Evolutionary conservation across 805 yeast genomes (phyloP).

Genomic region (Grigorovia yakushimaensis): DNA sequence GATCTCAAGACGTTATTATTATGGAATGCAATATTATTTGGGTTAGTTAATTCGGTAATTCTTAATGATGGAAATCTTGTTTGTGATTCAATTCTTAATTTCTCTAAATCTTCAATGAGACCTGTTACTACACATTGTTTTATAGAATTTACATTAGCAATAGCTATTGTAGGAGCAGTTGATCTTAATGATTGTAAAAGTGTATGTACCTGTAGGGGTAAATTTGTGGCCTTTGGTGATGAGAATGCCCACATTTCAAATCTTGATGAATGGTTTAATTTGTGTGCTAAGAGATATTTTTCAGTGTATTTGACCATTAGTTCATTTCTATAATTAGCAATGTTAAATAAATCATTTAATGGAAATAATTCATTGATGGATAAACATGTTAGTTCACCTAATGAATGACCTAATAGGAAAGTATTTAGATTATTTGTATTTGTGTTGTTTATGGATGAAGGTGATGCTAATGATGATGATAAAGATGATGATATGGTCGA

Average conservation of each 20-base stretch:
- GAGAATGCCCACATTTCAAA: slow-evolving; percentile 29
- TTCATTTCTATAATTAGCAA: slow-evolving; percentile 27
- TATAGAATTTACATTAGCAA: slow-evolving; percentile 26
- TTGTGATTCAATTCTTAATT: slow-evolving; percentile 16
- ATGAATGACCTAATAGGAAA: slow-evolving; percentile 27
- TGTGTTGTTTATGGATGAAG: not conserved
- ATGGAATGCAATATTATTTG: slow-evolving; percentile 28
- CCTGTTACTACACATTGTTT: slow-evolving; percentile 29
- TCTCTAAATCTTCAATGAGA: slow-evolving; percentile 19
- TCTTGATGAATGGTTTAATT: slow-evolving; percentile 16
- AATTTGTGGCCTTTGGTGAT: slow-evolving; percentile 18
- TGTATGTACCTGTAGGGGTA: slow-evolving; percentile 18
- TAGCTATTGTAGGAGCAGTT: slow-evolving; percentile 15
- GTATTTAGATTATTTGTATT: not conserved
- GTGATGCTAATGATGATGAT: no score
- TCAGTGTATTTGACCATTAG: slow-evolving; percentile 27
- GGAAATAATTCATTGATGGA: slow-evolving; percentile 20
- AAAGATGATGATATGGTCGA: no score
- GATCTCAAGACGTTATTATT: slow-evolving; percentile 24
- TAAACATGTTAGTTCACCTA: slow-evolving; percentile 28
- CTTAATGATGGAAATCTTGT: slow-evolving; percentile 16
- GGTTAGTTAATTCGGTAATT: slow-evolving; percentile 24
- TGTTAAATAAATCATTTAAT: slow-evolving; percentile 22
- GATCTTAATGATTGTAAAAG: slow-evolving; percentile 9
- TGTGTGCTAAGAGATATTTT: slow-evolving; percentile 18